Conservation (phyloP, 768 basidiomycete species). For the Trametes elegans region DNA sequence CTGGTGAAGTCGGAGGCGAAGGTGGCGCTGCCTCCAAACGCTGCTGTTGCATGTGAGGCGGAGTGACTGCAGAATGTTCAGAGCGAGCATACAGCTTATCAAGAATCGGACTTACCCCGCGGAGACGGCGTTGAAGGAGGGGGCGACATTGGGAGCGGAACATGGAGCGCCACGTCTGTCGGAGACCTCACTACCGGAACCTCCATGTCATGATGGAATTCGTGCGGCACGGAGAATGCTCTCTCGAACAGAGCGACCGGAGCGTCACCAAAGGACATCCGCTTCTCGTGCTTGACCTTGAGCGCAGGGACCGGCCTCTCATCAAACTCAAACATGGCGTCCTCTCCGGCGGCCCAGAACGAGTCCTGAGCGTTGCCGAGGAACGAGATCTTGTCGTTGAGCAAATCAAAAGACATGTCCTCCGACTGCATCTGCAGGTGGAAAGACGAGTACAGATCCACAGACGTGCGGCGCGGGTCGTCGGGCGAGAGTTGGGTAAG, state of each 20-base stretch:
- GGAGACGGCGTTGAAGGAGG: conserved; percentile 2
- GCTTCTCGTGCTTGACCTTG: conserved; percentile 24
- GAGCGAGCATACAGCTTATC: not conserved
- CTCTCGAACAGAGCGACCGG: not conserved
- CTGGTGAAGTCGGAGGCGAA: conserved; percentile 9
- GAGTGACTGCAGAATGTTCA: not conserved
- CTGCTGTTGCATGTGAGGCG: not conserved
- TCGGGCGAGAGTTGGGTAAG: conserved; percentile 15
- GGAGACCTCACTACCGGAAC: conserved; percentile 1
- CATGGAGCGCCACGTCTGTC: not conserved
- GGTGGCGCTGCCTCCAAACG: not conserved
- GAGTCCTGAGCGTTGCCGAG: conserved; percentile 29
- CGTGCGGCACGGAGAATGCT: not conserved
- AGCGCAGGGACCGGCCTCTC: not conserved
- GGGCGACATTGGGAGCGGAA: conserved; percentile 14
- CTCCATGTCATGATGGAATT: not conserved
- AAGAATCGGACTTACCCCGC: not conserved
- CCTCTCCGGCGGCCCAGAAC: conserved; percentile 24
- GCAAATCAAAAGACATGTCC: conserved; percentile 35
- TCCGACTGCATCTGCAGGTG: conserved; percentile 33
- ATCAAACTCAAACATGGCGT: conserved; percentile 25
- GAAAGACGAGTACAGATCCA: conserved; percentile 36
- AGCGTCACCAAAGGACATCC: not conserved
- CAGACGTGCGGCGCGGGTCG: conserved; percentile 30
- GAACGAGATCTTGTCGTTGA: conserved; percentile 38